A percentile compares a stretch with the other conserved stretches of the same genome.
Evolutionary conservation across 257 asterid genomes (phyloP).

Genomic region (Ballota nigra): DNA sequence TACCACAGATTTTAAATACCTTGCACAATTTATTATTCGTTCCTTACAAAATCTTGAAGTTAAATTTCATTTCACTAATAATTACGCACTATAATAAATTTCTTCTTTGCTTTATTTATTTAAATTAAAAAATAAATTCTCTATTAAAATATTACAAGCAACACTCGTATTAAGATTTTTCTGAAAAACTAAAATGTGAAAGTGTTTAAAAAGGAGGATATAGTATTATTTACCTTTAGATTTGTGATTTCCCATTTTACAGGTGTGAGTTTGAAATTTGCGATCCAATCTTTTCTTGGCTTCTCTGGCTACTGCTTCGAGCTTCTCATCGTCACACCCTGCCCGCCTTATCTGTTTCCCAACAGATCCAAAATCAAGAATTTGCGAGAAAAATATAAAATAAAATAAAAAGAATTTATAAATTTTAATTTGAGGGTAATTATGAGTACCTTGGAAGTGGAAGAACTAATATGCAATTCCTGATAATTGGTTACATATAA

Average conservation of each 20-base stretch:
- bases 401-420: no score
- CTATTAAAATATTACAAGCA: no score
- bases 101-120: no score
- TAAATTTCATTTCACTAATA: no score
- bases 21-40: no score
- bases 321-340: conserved; percentile 21
- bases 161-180: no score
- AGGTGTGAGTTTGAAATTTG: conserved; percentile 3
- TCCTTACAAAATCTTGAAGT: no score
- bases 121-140: no score
- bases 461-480: conserved; percentile 31
- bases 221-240: conserved; percentile 19
- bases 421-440: neutral
- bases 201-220: no score
- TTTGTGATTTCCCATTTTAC: neutral
- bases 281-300: conserved; percentile 38
- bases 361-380: neutral
- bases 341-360: neutral
- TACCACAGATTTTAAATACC: no score
- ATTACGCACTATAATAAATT: no score
- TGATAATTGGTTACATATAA: conserved; percentile 35
- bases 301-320: conserved; percentile 27
- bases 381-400: neutral
- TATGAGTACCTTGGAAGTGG: conserved; percentile 32
- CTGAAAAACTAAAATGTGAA: no score